Conservation (phyloP, 75 land plant genomes). For the Isoetes taiwanensis region DNA sequence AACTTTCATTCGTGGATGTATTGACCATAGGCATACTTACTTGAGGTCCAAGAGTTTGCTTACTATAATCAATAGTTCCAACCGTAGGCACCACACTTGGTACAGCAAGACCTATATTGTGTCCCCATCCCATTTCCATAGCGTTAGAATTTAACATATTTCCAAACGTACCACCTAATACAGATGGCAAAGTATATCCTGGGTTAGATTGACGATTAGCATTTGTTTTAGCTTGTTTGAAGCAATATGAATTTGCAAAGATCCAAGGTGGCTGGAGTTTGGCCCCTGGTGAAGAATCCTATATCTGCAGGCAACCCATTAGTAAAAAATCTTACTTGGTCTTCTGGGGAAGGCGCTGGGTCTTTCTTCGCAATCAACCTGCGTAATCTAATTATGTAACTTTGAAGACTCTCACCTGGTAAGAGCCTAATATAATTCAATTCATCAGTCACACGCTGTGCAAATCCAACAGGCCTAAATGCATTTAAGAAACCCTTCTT, state of each 20-base stretch:
- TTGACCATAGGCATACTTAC: not conserved
- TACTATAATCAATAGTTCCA: not conserved
- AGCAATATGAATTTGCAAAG: not conserved
- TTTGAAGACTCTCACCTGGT: slow-evolving; percentile 1
- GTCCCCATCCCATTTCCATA: too few species aligned
- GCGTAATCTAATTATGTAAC: not conserved
- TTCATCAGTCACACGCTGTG: not conserved
- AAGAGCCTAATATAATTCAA: not conserved
- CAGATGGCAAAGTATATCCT: too few species aligned
- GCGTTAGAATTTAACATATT: too few species aligned
- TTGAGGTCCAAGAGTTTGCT: not conserved
- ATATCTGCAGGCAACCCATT: not conserved
- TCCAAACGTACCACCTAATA: too few species aligned
- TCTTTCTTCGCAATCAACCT: not conserved
- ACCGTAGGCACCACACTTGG: not conserved
- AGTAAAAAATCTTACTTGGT: not conserved
- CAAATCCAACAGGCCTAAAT: not conserved
- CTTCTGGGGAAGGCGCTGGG: not conserved
- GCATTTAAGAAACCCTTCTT: not conserved
- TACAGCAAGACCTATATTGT: not conserved
- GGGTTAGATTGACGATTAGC: too few species aligned
- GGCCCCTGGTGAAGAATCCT: not conserved
- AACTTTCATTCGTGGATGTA: not conserved
- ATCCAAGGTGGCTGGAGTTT: not conserved
- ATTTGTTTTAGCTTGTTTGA: not conserved